Evolutionary conservation across 2,329 filamentous ascomycete species (phyloP), one percentile per base, ranked within the genome.

Genomic region (Calonectria leucothoes): DNA sequence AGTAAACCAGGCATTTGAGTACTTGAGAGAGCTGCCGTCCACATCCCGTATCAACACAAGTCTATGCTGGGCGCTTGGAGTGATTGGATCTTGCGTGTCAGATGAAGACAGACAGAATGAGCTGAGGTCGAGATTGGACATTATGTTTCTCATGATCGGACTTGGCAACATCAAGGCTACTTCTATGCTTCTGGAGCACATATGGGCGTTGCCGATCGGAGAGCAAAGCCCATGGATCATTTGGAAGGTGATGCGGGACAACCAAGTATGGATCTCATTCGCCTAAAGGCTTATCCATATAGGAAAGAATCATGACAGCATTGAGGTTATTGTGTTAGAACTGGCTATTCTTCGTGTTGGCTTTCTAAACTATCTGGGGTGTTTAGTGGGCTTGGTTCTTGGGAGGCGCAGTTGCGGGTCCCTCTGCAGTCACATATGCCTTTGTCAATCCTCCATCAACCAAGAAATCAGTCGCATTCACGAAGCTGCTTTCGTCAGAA

Each of bases 391-490:
- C 90, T 78, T 92, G 92, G 85, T 93, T 94, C 74, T 84, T 82
- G 4, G 92, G 92, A 7, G 89, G 88, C 11, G 86, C 77, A 0
- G 87, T 78, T 10, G 91, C 82, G 14, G 89, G 87, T 4, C 92
- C 92, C 84, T 93, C 91, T 2, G 92, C 86, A 1, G 92, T 94
- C 29, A 94, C 92, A 84, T 98, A 98, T 52, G 95, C 94, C 89
- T 94, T 98, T 81, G 93, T 96, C 94, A 99, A 95, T 73, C 96
- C 96, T 71, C 97, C 97, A 81, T 99, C 97, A 33, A 98, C 95
- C 5, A 98, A 93, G 86, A 98, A 98, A 83, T 98, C 97, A 71
- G 92, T 93, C 11, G 94, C 95, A 77, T 97, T 98, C 81, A 98
- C 94, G 81, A 97, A 98, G 87, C 94, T 95, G 81, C 93, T 92